Conservation (phyloP, 78 protist genomes). For the Dictyostelium firmibasis region DNA sequence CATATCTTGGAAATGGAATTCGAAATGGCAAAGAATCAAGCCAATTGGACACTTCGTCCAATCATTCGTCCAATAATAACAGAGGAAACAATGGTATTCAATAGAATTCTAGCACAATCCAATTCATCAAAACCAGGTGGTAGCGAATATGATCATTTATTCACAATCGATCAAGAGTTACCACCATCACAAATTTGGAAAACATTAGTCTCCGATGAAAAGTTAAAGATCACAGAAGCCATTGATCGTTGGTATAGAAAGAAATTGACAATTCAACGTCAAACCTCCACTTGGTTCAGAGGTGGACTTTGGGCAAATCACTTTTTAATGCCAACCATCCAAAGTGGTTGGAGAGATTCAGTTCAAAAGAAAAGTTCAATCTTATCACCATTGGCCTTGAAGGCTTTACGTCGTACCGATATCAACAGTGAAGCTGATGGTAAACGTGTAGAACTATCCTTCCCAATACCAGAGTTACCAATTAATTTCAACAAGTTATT, state of each 20-base stretch:
- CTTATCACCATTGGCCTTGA: constrained; percentile 39
- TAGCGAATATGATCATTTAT: not conserved
- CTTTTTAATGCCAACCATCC: constrained; percentile 40
- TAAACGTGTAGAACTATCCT: not conserved
- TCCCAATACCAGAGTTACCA: constrained; percentile 39
- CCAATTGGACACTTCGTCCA: not conserved
- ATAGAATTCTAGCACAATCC: not conserved
- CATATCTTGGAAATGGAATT: not conserved
- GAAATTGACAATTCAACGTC: constrained; percentile 2
- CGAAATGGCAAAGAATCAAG: not conserved
- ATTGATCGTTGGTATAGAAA: constrained; percentile 30
- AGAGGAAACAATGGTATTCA: not conserved
- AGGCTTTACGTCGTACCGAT: constrained; percentile 50
- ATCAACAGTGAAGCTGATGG: constrained; percentile 60
- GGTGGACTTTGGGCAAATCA: constrained; percentile 57
- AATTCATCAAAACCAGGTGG: not conserved
- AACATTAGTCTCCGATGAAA: not conserved
- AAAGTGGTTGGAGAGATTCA: constrained; percentile 54
- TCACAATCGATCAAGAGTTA: not conserved
- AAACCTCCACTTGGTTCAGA: not conserved
- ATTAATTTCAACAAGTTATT: constrained; percentile 11
- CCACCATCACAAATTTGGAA: constrained; percentile 10
- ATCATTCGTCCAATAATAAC: not conserved
- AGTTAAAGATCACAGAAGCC: not conserved
- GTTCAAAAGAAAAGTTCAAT: not conserved